Evolutionary conservation across 306 rosid species (phyloP), one percentile per base, ranked within the genome.

Genomic region (Prunus dulcis): DNA sequence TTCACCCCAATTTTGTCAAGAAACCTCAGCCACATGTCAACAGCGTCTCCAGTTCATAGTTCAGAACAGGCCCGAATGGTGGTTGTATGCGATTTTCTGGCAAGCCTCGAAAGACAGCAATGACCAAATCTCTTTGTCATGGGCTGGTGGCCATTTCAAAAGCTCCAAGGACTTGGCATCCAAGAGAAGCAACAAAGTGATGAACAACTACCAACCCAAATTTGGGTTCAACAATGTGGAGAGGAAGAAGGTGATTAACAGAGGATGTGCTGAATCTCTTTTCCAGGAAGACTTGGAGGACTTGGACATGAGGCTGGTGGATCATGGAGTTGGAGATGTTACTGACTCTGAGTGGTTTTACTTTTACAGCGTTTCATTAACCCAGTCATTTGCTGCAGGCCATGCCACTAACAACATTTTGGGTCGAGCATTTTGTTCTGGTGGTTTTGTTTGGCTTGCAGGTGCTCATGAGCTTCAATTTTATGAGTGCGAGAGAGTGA

Each of bases 401-500:
- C 19, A 56, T 6, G 43, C 43, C 43, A 38, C 43, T 38, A 38
- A 38, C 14, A 81, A 71, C 2, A 73, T 82, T 10, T 22, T 84
- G 0, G 80, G 86, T 3, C 70, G 80, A 0, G 83, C 86, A 3
- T 87, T 77, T 77, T 15, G 64, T 38, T 77, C 86, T 2, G 81
- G 78, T 22, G 64, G 80, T 0, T 80, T 79, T 57, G 64, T 84
- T 5, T 87, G 90, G 90, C 27, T 84, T 53, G 60, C 78, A 1
- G 83, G 83, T 8, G 75, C 45, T 2, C 34, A 82, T 3, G 84
- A 83, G 38, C 75, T 82, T 22, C 73, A 79, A 20, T 62, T 66
- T 20, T n/a, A 84, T 5, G 76, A 79, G 6, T 84, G 90, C 1
- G 86, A 82, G 3, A 81, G 90, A 77, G 85, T 80, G 2, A 68